Base-by-base conservation (phyloP, 1,139 yeast genomes). In the Diutina ranongensis region DNA sequence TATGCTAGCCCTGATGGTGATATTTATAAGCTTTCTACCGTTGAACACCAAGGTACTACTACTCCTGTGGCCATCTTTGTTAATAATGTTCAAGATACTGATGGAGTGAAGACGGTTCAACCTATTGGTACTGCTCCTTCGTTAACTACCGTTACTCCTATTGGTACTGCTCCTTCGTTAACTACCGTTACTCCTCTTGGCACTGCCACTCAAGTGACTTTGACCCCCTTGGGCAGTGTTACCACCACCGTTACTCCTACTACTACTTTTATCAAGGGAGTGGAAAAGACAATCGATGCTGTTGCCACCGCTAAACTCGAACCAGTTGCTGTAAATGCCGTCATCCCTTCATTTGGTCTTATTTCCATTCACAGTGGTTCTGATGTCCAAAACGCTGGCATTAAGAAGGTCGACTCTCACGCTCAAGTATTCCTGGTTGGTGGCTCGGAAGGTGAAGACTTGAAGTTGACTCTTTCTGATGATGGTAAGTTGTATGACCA, bases 401-500 rank as follows among this genome's bases (percentile, higher is more conserved):
- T 40, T 35, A 40, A 40, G 35, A 40, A 40, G 44, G 44, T 28
- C 12, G 35, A 28, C 18, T 13, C 34, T 13, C 44, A 40, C 35
- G 21, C 35, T 9, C 34, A 40, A 13, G 44, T 40, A 8, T 40
- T 40, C 35, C 18, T n/a, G 25, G 44, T 40, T 4, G 44, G 44
- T 18, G 44, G 44, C 9, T 25, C 31, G n/a, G 35, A 28, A 4
- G 44, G 44, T 18, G 21, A 28, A 7, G 44, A 40, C 44, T 31
- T 40, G 34, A 20, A 15, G 4, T 20, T 40, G 25, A 27, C 28
- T 7, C 19, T 40, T 15, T 15, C 33, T 16, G 15, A 8, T 19
- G 44, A 28, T 16, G 35, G 35, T 18, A n/a, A 22, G 4, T 40
- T 40, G 35, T 18, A 25, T 10, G 44, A 40, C 35, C 44, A 40